A percentile compares a stretch with the other conserved stretches of the same genome.
Conservation (phyloP, 1,284 basidiomycete species). For the Schizopora paradoxa region DNA sequence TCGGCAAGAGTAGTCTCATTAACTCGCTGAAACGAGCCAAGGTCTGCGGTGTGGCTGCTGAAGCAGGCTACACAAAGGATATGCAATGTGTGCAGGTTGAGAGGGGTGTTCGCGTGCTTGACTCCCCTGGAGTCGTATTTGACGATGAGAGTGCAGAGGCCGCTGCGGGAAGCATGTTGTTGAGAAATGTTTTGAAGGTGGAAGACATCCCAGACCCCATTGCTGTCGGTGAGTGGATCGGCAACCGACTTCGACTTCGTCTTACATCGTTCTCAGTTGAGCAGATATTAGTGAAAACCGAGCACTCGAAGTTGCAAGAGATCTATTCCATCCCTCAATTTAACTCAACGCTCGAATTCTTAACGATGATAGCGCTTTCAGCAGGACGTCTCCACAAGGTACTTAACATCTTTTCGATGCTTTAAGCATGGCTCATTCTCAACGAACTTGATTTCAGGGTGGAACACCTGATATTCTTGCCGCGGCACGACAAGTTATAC, state of each 20-base stretch:
- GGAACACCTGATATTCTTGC: constrained; percentile 87
- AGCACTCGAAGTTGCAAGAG: constrained; percentile 63
- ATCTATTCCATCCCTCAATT: constrained; percentile 81
- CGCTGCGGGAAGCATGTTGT: constrained; percentile 61
- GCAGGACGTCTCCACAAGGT: constrained; percentile 84
- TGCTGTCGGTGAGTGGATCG: constrained; percentile 62
- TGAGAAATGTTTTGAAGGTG: constrained; percentile 91
- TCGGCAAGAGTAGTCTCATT: constrained; percentile 94
- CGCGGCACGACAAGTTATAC: constrained; percentile 80
- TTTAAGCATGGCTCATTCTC: neutral
- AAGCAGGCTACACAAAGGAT: constrained; percentile 92
- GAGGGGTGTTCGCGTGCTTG: constrained; percentile 87
- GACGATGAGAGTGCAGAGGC: constrained; percentile 70
- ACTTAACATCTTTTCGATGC: constrained; percentile 11
- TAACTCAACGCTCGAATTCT: constrained; percentile 72
- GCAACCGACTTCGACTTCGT: constrained; percentile 11
- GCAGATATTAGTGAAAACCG: constrained; percentile 74
- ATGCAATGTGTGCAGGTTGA: constrained; percentile 93
- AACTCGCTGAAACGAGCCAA: constrained; percentile 90
- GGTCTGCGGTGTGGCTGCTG: constrained; percentile 90
- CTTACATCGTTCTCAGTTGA: constrained; percentile 52
- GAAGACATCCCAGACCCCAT: constrained; percentile 92
- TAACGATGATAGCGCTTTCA: constrained; percentile 86
- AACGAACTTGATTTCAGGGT: constrained; percentile 44
- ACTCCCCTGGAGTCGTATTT: constrained; percentile 95